Evolutionary conservation across 371 early-diverging fungal species (phyloP).

Genomic region (Choanephora cucurbitarum): DNA sequence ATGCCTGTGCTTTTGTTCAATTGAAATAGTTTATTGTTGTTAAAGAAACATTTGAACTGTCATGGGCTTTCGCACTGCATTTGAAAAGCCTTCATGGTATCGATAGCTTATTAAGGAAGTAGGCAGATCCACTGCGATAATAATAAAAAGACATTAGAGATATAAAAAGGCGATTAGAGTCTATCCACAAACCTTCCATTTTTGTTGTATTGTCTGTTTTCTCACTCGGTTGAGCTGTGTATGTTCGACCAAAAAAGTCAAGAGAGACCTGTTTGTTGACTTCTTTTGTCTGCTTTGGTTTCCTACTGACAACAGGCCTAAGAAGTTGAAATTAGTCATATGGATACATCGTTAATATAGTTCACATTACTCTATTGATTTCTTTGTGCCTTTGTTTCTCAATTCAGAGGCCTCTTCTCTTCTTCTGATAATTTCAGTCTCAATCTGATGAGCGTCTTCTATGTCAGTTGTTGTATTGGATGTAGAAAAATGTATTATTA

Average conservation of each 20-base stretch:
- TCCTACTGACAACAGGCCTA: constrained; percentile 9
- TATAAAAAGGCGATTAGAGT: no score
- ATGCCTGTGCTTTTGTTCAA: constrained; percentile 18
- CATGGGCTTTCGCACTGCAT: constrained; percentile 85
- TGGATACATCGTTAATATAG: background rate
- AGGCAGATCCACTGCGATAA: constrained; percentile 14
- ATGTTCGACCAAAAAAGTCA: constrained; percentile 72
- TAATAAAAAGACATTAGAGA: background rate
- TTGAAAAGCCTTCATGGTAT: constrained; percentile 74
- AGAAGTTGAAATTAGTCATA: no score
- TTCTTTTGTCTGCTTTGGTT: constrained; percentile 11
- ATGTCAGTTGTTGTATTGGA: background rate
- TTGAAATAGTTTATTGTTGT: constrained; percentile 11
- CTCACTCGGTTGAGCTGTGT: constrained; percentile 21
- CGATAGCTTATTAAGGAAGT: constrained; percentile 25
- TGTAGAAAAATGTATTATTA: constrained; percentile 25
- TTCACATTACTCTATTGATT: constrained; percentile 14
- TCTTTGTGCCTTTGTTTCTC: constrained; percentile 14
- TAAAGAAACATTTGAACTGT: constrained; percentile 61
- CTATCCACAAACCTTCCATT: constrained; percentile 22
- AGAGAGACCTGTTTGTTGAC: constrained; percentile 27
- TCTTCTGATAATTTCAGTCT: constrained; percentile 59
- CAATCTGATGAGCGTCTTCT: constrained; percentile 43
- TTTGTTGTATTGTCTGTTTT: constrained; percentile 3
- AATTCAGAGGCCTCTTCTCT: constrained; percentile 38